These are phyloP conservation scores for Cryptococcus deneoformans DNA, from an alignment of 1,284 basidiomycete genomes.

Conservation along the genomic window DNA sequence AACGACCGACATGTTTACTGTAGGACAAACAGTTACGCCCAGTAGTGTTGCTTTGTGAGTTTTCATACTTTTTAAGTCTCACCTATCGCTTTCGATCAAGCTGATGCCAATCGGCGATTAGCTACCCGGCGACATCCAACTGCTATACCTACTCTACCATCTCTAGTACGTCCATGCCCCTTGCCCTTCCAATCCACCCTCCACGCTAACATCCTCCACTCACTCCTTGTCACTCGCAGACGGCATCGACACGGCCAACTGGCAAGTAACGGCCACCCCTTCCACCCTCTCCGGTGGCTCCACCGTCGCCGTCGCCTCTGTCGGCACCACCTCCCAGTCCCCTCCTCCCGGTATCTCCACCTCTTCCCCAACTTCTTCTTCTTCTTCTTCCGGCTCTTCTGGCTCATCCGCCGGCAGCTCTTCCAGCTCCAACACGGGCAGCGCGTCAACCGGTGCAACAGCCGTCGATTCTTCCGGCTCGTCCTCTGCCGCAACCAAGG, in stretches of 20 bases:
- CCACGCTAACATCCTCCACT: background rate
- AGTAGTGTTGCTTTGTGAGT: constrained; percentile 31
- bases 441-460: background rate
- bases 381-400: background rate
- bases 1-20: constrained; percentile 24
- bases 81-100: background rate
- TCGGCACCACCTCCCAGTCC: constrained; percentile 25
- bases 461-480: constrained; percentile 10
- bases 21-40: constrained; percentile 42
- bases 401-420: constrained; percentile 21
- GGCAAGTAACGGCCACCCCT: constrained; percentile 32
- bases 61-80: background rate
- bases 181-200: background rate
- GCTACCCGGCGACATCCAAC: constrained; percentile 43
- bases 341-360: constrained; percentile 14
- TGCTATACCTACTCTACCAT: constrained; percentile 48
- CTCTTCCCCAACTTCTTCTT: constrained; percentile 8
- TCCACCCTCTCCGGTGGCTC: constrained; percentile 23
- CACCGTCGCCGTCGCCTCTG: constrained; percentile 13
- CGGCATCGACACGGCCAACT: constrained; percentile 40
- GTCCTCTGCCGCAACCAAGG: background rate
- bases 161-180: constrained; percentile 21
- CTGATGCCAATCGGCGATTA: constrained; percentile 6
- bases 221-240: constrained; percentile 17
- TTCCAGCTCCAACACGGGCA: constrained; percentile 1